Evolutionary conservation across 805 yeast species (phyloP), one percentile per base, ranked within the genome.

Genomic region (Wickerhamiella bombiphila): DNA sequence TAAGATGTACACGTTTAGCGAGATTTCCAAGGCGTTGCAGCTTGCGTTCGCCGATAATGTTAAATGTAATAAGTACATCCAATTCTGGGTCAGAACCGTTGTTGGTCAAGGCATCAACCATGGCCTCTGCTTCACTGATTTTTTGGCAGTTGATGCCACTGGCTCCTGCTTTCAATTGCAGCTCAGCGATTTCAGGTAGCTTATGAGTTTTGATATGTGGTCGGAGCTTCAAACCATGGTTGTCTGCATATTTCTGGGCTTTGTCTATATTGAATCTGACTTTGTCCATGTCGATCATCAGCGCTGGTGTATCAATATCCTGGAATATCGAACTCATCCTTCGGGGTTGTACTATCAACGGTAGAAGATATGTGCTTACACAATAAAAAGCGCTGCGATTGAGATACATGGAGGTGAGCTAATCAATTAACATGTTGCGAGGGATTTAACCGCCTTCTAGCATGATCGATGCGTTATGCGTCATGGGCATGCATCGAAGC

Each of bases 201-300:
- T 42, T 42, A 34, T 42, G 46, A 20, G 46, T 42, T 35, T 42
- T 42, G 35, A 42, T 42, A 35, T 42, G 46, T 16, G 46, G 46
- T 15, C 46, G 22, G 17, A 42, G 36, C 32, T 21, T 21, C 22
- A 42, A 32, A 13, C 30, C 28, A 30, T 42, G 46, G 22, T 28
- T 17, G 17, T 40, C 25, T 5, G 46, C 46, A 29, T 42, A 42
- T 18, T 15, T 18, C 34, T 42, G 46, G n/a, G 40, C 38, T 17
- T 39, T 35, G 20, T 29, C 28, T 14, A 42, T 37, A 25, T 42
- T 42, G 5, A 16, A 26, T 14, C 22, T 29, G n/a, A 37, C 44
- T 6, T 11, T 21, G 11, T 32, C 21, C 29, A 20, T 5, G 34
- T 33, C 38, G n/a, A 42, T 24, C 9, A 42, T 13, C 39, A 42